Conservation (phyloP, 2,329 filamentous ascomycete genomes). For the Microdochium bolleyi region DNA sequence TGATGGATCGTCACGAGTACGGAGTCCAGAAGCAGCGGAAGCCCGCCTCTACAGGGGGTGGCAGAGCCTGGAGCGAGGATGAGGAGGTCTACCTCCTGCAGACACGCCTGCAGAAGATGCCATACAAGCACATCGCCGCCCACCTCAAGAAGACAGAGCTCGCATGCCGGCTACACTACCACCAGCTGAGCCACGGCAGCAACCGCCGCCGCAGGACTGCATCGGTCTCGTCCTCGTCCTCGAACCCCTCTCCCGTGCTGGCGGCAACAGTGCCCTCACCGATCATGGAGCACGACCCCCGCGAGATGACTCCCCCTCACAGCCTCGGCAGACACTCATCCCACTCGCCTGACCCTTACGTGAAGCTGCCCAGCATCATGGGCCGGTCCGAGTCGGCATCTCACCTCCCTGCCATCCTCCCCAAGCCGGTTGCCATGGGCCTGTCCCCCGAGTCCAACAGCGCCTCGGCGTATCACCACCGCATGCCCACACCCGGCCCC, state of each 20-base stretch:
- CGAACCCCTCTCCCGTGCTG: constrained; percentile 42
- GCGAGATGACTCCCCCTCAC: constrained; percentile 39
- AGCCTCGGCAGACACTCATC: constrained; percentile 35
- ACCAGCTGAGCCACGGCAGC: constrained; percentile 76
- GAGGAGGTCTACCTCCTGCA: constrained; percentile 83
- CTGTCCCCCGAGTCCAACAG: constrained; percentile 25
- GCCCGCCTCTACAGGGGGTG: constrained; percentile 62
- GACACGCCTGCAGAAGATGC: constrained; percentile 80
- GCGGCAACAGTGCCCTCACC: constrained; percentile 40
- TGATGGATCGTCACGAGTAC: constrained; percentile 49
- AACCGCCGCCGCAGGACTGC: constrained; percentile 71
- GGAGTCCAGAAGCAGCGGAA: constrained; percentile 60
- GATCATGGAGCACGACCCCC: constrained; percentile 37
- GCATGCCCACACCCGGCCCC: constrained; percentile 31
- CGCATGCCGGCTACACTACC: constrained; percentile 79
- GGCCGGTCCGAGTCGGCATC: constrained; percentile 34
- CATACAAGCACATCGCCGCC: constrained; percentile 82
- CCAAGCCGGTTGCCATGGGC: constrained; percentile 52
- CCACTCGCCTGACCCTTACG: constrained; percentile 30
- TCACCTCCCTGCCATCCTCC: constrained; percentile 54
- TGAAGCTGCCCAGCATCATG: constrained; percentile 48
- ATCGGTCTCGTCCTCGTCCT: constrained; percentile 61
- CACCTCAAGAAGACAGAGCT: constrained; percentile 84
- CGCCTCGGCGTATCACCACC: constrained; percentile 22
- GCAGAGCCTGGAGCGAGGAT: constrained; percentile 78